Base-by-base conservation (phyloP, 148 eudicot genomes). In the Vaccinium corymbosum region DNA sequence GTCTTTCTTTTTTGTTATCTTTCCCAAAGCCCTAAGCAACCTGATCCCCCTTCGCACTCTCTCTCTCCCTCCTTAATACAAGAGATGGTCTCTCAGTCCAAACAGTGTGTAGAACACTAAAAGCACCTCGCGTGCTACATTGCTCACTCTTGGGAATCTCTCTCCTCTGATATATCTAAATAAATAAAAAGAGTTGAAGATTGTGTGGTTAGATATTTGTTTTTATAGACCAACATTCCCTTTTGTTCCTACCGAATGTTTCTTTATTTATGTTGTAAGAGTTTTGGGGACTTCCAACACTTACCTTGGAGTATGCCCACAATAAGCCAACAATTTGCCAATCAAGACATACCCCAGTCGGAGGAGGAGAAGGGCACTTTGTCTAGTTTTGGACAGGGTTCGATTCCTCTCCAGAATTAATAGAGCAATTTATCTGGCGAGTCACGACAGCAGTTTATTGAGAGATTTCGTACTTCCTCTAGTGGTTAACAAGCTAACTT, bases 191-290 rank as follows among this genome's bases (percentile, higher is more conserved):
- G 51, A 6, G 9, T 49, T 49, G 51, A 12, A 10, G 14, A 27
- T 27, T 27, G 73, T 29, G n/a, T 19, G 38, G 7, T 51, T 48
- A 3, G 53, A 14, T 7, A 42, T 20, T 25, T 14, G 35, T 16
- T 29, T 16, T 29, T 49, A 46, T 81, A 89, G 89, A 83, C 91
- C 82, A 84, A 89, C 90, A 89, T 89, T 86, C 89, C 83, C 74
- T 85, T 89, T 80, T 85, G 83, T 87, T 89, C 83, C 83, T 80
- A 64, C 49, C 66, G 64, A 85, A 84, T 84, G 85, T 84, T 84
- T 79, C 87, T 84, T 84, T 25, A 62, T 75, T 55, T 84, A 80
- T 81, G 59, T 14, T n/a, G 12, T 11, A 17, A 6, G 11, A 32
- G 17, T 66, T n/a, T 61, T 72, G 29, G 72, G 57, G 51, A 84